A percentile compares a stretch with the other conserved stretches of the same genome.
These are phyloP conservation scores for Boechera retrofracta DNA, from an alignment of 345 rosid genomes.

Conservation along the genomic window DNA sequence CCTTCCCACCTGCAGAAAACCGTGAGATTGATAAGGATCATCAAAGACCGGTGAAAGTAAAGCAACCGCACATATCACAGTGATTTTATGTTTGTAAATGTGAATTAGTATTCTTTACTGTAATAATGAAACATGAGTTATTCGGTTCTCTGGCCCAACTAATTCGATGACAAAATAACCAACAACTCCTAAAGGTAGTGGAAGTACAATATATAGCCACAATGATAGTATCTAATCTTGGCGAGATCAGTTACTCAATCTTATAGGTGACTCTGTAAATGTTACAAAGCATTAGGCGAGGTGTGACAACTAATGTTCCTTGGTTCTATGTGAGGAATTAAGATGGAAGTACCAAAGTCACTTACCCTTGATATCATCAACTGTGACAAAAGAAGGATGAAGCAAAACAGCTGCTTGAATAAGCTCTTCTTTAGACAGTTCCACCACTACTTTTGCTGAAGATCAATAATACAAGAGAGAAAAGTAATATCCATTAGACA, in stretches of 20 bases:
- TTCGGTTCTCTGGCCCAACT: not conserved
- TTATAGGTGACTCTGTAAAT: not conserved
- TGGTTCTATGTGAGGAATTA: not conserved
- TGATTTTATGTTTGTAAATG: not conserved
- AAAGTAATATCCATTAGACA: not conserved
- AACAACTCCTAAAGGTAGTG: too few relatives aligned
- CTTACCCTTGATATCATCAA: conserved; percentile 76
- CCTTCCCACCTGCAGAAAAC: conserved; percentile 51
- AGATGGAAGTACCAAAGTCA: conserved; percentile 30
- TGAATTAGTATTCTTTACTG: not conserved
- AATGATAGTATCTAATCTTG: not conserved
- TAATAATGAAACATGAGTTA: too few relatives aligned
- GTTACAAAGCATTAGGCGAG: conserved; percentile 3
- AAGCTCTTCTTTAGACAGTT: conserved; percentile 57
- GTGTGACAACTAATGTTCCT: not conserved
- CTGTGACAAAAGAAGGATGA: conserved; percentile 70
- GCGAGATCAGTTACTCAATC: not conserved
- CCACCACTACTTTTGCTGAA: conserved; percentile 80
- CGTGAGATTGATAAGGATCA: not conserved
- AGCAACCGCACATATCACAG: conserved; percentile 5
- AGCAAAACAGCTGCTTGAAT: conserved; percentile 74
- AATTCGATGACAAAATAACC: too few relatives aligned
- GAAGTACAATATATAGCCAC: not conserved
- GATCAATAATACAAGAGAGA: conserved; percentile 8
- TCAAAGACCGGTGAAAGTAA: not conserved